Evolutionary conservation across 192 early-diverging fungal genomes (phyloP).

Genomic region (Phycomyces nitens): DNA sequence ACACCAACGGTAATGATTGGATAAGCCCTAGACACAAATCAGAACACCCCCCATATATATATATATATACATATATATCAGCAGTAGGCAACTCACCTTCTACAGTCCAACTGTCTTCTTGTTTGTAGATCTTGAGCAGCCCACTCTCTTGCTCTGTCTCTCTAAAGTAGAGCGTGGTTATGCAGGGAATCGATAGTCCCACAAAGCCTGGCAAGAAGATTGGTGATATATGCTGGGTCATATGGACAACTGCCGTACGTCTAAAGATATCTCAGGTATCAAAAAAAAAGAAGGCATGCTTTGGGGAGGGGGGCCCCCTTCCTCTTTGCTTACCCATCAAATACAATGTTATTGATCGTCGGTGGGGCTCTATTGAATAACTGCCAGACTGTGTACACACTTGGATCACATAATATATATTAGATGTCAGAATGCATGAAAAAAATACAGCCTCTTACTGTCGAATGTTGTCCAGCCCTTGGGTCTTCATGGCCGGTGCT

Average conservation of each 20-base stretch:
- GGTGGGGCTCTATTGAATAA: conserved; percentile 31
- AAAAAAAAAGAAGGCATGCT: too few relatives aligned
- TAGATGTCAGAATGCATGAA: too few relatives aligned
- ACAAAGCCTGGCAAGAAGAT: conserved; percentile 45
- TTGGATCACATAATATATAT: conserved; percentile 5
- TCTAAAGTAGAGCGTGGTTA: conserved; percentile 46
- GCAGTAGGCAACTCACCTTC: conserved; percentile 39
- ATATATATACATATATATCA: too few relatives aligned
- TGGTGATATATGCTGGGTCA: conserved; percentile 49
- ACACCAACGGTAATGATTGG: conserved; percentile 48
- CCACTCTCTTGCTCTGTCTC: conserved; percentile 45
- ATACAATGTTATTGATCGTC: conserved; percentile 31
- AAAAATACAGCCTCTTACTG: conserved; percentile 23
- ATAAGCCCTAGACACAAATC: conserved; percentile 33
- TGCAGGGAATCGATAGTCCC: conserved; percentile 45
- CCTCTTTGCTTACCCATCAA: conserved; percentile 41
- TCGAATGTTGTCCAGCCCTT: conserved; percentile 51
- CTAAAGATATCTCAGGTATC: conserved; percentile 6
- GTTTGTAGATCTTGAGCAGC: conserved; percentile 45
- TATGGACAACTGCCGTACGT: conserved; percentile 46
- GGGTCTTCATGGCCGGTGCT: conserved; percentile 47
- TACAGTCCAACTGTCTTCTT: conserved; percentile 60
- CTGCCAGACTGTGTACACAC: conserved; percentile 37
- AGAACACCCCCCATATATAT: too few relatives aligned
- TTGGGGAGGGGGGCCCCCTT: too few relatives aligned